These are phyloP conservation scores for Mrakia gelida DNA, from an alignment of 768 basidiomycete species.

Conservation along the genomic window DNA sequence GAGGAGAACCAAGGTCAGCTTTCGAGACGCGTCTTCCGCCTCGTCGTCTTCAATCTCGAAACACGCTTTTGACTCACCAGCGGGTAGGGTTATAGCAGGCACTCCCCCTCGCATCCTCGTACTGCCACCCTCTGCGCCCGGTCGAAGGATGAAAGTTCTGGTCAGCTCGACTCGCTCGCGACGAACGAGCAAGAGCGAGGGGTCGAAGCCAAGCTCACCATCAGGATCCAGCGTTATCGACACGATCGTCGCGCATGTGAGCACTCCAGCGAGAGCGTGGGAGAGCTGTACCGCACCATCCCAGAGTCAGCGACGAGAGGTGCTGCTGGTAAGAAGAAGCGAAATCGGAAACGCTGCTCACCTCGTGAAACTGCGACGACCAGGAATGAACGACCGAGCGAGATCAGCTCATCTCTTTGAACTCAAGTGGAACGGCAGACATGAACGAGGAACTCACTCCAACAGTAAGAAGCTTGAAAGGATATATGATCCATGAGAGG, in stretches of 20 bases:
- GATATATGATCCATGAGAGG: conserved; percentile 39
- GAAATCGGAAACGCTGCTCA: conserved; percentile 25
- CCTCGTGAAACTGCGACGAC: conserved; percentile 26
- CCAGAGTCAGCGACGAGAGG: background rate
- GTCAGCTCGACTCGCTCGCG: background rate
- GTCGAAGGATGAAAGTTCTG: background rate
- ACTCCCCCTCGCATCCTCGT: conserved; percentile 85
- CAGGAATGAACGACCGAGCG: conserved; percentile 22
- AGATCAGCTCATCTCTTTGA: background rate
- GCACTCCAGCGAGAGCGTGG: conserved; percentile 71
- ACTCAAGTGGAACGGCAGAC: background rate
- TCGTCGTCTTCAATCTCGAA: background rate
- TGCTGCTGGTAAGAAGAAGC: background rate
- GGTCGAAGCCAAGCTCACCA: conserved; percentile 39
- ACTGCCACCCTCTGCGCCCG: conserved; percentile 59
- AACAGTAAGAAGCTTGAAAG: conserved; percentile 41
- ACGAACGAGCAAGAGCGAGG: background rate
- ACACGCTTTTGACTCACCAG: conserved; percentile 14
- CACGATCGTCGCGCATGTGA: conserved; percentile 81
- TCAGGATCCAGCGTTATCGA: conserved; percentile 84
- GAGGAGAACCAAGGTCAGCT: background rate
- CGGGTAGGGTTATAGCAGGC: conserved; percentile 57
- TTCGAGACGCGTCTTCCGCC: background rate
- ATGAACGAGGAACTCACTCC: conserved; percentile 14
- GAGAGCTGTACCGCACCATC: conserved; percentile 56